Evolutionary conservation across 805 yeast genomes (phyloP).

Genomic region (Candida manassasensis): DNA sequence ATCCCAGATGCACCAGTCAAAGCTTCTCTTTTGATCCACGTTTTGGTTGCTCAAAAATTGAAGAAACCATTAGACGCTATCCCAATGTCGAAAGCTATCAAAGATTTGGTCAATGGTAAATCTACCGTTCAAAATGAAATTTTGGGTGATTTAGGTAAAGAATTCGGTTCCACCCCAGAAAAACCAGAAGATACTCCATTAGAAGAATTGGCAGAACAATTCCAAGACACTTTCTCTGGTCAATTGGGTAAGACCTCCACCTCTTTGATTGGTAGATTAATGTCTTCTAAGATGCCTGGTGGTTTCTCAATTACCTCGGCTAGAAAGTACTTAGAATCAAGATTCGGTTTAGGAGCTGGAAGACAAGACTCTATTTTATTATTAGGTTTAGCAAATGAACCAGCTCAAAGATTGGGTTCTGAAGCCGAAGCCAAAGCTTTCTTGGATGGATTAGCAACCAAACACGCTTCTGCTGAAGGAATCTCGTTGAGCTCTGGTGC

Average conservation of each 20-base stretch:
- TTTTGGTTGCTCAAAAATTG: constrained; percentile 90
- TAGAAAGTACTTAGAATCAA: constrained; percentile 84
- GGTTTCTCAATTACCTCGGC: constrained; percentile 92
- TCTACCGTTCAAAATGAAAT: constrained; percentile 98
- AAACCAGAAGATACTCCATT: constrained; percentile 98
- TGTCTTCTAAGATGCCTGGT: constrained; percentile 99
- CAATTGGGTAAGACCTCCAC: constrained; percentile 90
- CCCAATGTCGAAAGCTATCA: constrained; percentile 88
- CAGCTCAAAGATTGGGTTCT: constrained; percentile 77
- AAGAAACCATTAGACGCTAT: constrained; percentile 85
- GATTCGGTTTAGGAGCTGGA: constrained; percentile 91
- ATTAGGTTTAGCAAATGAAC: constrained; percentile 82
- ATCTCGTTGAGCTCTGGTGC: constrained; percentile 67
- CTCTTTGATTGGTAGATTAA: constrained; percentile 82
- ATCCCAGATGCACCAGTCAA: constrained; percentile 86
- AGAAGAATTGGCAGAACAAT: constrained; percentile 89
- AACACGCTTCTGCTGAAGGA: constrained; percentile 82
- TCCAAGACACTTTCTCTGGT: constrained; percentile 88
- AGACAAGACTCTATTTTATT: constrained; percentile 91
- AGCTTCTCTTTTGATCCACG: constrained; percentile 78
- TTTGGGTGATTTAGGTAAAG: constrained; percentile 97
- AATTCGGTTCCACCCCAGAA: constrained; percentile 96
- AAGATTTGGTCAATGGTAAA: constrained; percentile 97
- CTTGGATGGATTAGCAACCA: constrained; percentile 76
- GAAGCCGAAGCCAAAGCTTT: constrained; percentile 89